Base-by-base conservation (phyloP, 768 basidiomycete species). In the Tulasnella sp. region DNA sequence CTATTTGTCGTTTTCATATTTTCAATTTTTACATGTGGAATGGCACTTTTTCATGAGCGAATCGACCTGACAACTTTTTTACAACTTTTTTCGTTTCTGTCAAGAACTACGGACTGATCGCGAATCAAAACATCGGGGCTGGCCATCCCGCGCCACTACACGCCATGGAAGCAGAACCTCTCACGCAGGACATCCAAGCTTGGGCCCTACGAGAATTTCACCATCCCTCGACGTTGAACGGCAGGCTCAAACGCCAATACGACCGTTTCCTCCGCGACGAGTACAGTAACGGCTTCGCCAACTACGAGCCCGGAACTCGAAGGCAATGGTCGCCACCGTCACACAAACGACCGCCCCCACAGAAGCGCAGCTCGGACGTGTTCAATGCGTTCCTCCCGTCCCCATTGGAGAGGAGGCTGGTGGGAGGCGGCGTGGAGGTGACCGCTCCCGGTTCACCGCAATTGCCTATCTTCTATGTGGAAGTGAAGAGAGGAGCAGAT, bases 121-220 rank as follows among this genome's bases (percentile, higher is more conserved):
- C 57, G 19, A 44, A 49, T 17, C 27, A 59, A 59, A 50, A 27
- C 31, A 42, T 59, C 57, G 49, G 30, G 17, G 30, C 30, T 19
- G 57, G 57, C 24, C 45, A 27, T 11, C 57, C 45, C 4, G 53
- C 38, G 34, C 34, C 34, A 21, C 27, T 59, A 15, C 57, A 48
- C 19, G 46, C 45, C 1, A 24, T 59, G 2, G 57, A 59, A 21
- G 29, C 46, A 19, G 42, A 44, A 3, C 30, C 49, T 21, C n/a
- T 59, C 12, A 48, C 30, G 22, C 57, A 59, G 17, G 45, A 48
- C 31, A 29, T 45, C 4, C 57, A 59, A 59, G 57, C 46, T 9
- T 59, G 57, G 57, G n/a, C 30, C 17, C 25, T 59, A 2, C n/a
- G 57, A 10, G 57, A 59, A 30, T 59, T 34, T 25, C 57, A 59